Conservation (phyloP, 768 basidiomycete species). For the Tulasnella sp. region DNA sequence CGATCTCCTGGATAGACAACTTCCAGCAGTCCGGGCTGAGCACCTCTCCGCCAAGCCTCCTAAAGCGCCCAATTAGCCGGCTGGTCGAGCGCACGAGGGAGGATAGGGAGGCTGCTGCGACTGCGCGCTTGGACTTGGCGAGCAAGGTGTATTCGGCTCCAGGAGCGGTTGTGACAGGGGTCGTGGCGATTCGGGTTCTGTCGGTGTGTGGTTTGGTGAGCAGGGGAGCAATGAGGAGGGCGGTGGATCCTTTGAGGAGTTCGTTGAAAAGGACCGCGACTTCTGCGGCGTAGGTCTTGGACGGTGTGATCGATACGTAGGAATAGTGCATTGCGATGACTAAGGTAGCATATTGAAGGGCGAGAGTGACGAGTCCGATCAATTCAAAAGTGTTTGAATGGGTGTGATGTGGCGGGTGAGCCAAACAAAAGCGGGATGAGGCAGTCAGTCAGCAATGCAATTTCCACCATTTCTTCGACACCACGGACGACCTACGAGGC, state of each 20-base stretch:
- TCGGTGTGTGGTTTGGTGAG: constrained; percentile 35
- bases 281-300: constrained; percentile 81
- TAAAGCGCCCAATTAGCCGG: constrained; percentile 42
- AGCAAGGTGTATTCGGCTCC: constrained; percentile 35
- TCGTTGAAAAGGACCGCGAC: constrained; percentile 94
- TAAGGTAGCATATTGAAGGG: constrained; percentile 88
- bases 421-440: too few relatives aligned
- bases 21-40: constrained; percentile 95
- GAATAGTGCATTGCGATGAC: constrained; percentile 98
- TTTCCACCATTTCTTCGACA: constrained; percentile 16
- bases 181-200: constrained; percentile 19
- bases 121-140: constrained; percentile 23
- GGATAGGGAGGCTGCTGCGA: constrained; percentile 6
- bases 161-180: constrained; percentile 29
- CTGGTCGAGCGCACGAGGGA: neutral
- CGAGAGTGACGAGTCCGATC: constrained; percentile 63
- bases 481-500: constrained; percentile 48
- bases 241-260: constrained; percentile 84
- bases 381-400: neutral
- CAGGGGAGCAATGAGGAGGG: constrained; percentile 67
- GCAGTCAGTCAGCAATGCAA: neutral
- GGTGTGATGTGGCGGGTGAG: neutral
- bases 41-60: constrained; percentile 55
- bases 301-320: constrained; percentile 69
- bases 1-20: constrained; percentile 88